These are phyloP conservation scores for Brachypodium distachyon DNA, from an alignment of 202 grass and related monocot genomes.

Conservation along the genomic window DNA sequence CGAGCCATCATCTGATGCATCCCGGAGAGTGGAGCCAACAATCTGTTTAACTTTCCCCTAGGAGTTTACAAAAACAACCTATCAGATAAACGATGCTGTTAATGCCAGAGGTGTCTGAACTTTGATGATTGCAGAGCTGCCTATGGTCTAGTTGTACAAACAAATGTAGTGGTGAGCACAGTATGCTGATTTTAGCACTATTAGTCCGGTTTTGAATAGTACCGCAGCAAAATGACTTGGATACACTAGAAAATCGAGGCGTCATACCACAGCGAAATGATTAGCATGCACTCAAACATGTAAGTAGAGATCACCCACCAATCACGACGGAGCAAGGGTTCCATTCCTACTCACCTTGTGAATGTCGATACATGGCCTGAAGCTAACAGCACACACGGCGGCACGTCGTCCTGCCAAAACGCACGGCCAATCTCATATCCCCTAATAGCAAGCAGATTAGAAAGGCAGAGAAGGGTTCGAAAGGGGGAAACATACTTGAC, in stretches of 20 bases:
- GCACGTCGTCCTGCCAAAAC: conserved; percentile 16
- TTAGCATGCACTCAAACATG: background rate
- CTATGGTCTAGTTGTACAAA: background rate
- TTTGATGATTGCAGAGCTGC: background rate
- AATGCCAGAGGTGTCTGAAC: background rate
- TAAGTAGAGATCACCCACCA: too few relatives aligned
- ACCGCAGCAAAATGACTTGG: background rate
- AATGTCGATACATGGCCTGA: conserved; percentile 91
- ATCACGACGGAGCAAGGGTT: background rate
- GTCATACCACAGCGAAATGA: background rate
- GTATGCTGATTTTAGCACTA: background rate
- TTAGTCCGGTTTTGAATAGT: background rate
- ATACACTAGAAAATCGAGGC: background rate
- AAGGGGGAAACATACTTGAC: conserved; percentile 10
- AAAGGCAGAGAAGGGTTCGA: background rate
- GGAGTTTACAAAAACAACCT: background rate
- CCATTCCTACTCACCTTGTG: conserved; percentile 58
- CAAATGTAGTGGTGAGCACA: background rate
- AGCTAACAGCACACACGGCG: conserved; percentile 31
- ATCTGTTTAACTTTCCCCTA: conserved; percentile 98
- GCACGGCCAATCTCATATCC: background rate
- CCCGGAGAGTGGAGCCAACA: conserved; percentile 83
- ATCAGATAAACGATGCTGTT: background rate
- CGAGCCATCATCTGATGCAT: conserved; percentile 31
- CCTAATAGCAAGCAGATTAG: background rate